A percentile compares a stretch with the other conserved stretches of the same genome.
phyloP scores from a whole-genome alignment of 352 stramenopile genomes.

The Pythium graminicola region DNA sequence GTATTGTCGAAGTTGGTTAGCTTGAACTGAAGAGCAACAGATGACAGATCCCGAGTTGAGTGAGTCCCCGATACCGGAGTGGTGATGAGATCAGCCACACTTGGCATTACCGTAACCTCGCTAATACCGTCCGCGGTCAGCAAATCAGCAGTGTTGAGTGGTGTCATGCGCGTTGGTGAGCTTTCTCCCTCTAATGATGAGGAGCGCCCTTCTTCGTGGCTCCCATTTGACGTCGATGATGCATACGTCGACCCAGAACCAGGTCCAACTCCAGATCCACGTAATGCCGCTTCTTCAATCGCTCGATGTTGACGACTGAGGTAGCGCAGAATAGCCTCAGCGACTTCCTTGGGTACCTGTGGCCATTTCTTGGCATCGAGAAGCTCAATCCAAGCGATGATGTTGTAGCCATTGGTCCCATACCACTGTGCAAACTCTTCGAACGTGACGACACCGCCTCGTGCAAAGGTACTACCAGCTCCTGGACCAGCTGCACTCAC shows the following conservation, averaged over 20 bases:
- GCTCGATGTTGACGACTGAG: constrained; percentile 65
- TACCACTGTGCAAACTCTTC: constrained; percentile 87
- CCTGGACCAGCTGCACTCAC: constrained; percentile 45
- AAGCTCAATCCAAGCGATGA: constrained; percentile 85
- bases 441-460: constrained; percentile 72
- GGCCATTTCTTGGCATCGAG: constrained; percentile 82
- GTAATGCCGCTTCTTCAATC: constrained; percentile 24
- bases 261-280: constrained; percentile 27
- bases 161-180: constrained; percentile 30
- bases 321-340: constrained; percentile 71
- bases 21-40: constrained; percentile 80
- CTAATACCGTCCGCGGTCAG: constrained; percentile 28
- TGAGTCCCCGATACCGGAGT: constrained; percentile 39
- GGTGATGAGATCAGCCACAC: constrained; percentile 55
- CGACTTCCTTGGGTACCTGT: constrained; percentile 46
- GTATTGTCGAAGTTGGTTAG: constrained; percentile 83
- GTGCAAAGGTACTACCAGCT: constrained; percentile 64
- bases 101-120: constrained; percentile 36
- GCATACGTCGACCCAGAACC: constrained; percentile 55
- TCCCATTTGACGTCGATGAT: constrained; percentile 64
- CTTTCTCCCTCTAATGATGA: constrained; percentile 42
- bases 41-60: constrained; percentile 50
- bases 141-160: constrained; percentile 36
- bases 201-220: constrained; percentile 27
- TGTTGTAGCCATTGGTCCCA: constrained; percentile 65